These are phyloP conservation scores for Hyphopichia pseudoburtonii DNA, from an alignment of 1,139 yeast species.

Conservation along the genomic window DNA sequence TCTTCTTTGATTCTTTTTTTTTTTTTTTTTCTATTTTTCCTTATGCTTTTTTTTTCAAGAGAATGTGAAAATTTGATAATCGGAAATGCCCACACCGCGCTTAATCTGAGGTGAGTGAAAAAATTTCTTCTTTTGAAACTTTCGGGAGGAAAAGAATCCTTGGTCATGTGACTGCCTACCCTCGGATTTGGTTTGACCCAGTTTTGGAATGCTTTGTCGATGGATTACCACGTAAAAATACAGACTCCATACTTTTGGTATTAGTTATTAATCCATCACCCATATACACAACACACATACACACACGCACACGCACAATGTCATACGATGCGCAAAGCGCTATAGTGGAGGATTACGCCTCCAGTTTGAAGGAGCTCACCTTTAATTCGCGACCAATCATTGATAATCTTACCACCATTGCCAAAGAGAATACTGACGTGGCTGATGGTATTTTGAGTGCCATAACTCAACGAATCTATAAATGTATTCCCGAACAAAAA, in stretches of 20 bases:
- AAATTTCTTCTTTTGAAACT: no score
- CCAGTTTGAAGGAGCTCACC: constrained; percentile 72
- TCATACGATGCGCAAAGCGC: background rate
- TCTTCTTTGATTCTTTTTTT: no score
- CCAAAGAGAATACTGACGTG: constrained; percentile 74
- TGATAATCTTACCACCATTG: constrained; percentile 79
- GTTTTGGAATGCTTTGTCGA: no score
- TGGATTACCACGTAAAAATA: no score
- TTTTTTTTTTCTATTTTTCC: no score
- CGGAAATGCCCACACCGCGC: constrained; percentile 10
- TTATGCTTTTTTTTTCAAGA: background rate
- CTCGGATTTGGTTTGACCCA: no score
- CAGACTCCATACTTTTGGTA: no score
- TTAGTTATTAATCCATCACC: no score
- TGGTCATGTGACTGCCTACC: no score
- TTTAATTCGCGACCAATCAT: constrained; percentile 90
- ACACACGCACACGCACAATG: background rate
- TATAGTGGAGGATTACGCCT: constrained; percentile 38
- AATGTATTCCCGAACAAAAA: constrained; percentile 72
- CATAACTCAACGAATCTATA: constrained; percentile 59
- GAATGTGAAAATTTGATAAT: background rate
- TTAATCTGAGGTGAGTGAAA: constrained; percentile 5
- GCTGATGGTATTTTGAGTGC: constrained; percentile 80
- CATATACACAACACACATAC: background rate
- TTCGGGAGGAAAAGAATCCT: no score